Base-by-base conservation (phyloP, 2,329 filamentous ascomycete genomes). In the Aquanectria penicillioides region DNA sequence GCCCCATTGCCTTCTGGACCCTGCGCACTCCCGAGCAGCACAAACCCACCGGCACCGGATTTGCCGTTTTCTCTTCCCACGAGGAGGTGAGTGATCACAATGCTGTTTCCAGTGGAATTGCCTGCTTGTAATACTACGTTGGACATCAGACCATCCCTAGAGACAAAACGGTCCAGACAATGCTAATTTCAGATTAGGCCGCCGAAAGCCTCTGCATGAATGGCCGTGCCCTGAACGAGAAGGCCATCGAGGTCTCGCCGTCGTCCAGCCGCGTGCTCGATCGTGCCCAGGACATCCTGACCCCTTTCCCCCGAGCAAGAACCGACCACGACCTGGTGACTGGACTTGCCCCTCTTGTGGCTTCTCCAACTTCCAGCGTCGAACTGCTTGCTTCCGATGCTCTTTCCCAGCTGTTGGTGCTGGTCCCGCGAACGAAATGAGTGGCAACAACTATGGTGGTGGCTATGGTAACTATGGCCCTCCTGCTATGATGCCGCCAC, bases 121-220 rank as follows among this genome's bases (percentile, higher is more conserved):
- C 29, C n/a, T 26, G 12, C 31, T 36, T 29, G 36, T 20, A 36
- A 29, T 25, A 23, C 25, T 20, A 9, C 37, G 22, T 22, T 17
- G 4, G 36, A 33, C n/a, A 29, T 22, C n/a, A 17, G 22, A 17
- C 22, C 44, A 34, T n/a, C n/a, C n/a, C n/a, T n/a, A n/a, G n/a
- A n/a, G n/a, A n/a, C n/a, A n/a, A n/a, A n/a, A n/a, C n/a, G n/a
- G n/a, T n/a, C n/a, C n/a, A n/a, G n/a, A n/a, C n/a, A 15, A 54
- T 63, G 17, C 62, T 64, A 61, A 61, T 29, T 17, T 33, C 26
- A n/a, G 9, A 34, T 17, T 41, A 97, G 94, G 95, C 95, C 69
- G 95, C 95, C 46, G 95, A 99, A 77, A 97, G 93, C 77, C 86
- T 99, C 59, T 98, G 95, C 82, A 99, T 99, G 95, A 99, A 99